Evolutionary conservation across 129 eudicot genomes (phyloP).

Genomic region (Flaveria brownii): DNA sequence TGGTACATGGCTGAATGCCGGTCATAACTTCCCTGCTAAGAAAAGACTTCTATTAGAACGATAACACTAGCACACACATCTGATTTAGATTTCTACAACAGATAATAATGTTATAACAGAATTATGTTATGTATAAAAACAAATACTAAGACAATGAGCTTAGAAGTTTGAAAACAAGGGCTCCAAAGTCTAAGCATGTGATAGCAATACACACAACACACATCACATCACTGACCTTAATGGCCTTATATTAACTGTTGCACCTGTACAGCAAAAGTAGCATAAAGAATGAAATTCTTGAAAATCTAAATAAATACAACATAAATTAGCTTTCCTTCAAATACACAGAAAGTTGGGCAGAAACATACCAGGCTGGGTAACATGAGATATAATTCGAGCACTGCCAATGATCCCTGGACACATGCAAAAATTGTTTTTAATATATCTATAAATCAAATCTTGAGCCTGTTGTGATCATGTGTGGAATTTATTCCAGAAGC

Average conservation of each 20-base stretch:
- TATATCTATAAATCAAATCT: background rate
- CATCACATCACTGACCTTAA: slow-evolving; percentile 47
- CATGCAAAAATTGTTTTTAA: background rate
- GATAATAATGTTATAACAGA: background rate
- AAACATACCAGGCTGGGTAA: slow-evolving; percentile 41
- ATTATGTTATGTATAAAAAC: background rate
- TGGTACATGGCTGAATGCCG: slow-evolving; percentile 40
- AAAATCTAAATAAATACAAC: background rate
- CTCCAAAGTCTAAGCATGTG: background rate
- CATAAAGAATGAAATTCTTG: background rate
- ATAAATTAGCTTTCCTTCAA: slow-evolving; percentile 2
- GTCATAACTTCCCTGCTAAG: slow-evolving; percentile 51
- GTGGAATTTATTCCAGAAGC: background rate
- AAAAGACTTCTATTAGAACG: slow-evolving; percentile 16
- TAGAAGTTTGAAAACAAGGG: background rate
- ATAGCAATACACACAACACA: background rate
- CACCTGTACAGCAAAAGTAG: slow-evolving; percentile 38
- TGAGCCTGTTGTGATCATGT: background rate
- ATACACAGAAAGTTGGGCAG: slow-evolving; percentile 1
- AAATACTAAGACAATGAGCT: background rate
- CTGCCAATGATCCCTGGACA: slow-evolving; percentile 34
- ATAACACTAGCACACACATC: background rate
- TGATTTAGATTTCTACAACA: background rate
- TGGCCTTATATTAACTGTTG: slow-evolving; percentile 38
- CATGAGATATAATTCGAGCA: slow-evolving; percentile 38